A percentile compares a stretch with the other conserved stretches of the same genome.
These are phyloP conservation scores for Lipomyces oligophaga DNA, from an alignment of 805 yeast genomes.

Conservation along the genomic window DNA sequence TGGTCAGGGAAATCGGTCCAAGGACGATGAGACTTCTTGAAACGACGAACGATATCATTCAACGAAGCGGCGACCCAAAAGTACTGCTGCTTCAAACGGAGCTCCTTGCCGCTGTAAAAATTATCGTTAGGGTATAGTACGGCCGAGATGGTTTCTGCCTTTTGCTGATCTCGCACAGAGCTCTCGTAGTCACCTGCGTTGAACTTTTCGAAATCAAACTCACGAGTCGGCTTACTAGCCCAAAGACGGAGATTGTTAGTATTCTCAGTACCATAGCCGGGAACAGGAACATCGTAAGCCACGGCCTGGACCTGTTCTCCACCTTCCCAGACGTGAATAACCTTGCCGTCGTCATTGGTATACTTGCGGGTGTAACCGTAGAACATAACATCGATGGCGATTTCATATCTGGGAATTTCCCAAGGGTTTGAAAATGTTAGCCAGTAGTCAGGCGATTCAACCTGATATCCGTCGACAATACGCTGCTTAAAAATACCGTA, in stretches of 20 bases:
- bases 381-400: conserved; percentile 84
- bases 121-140: conserved; percentile 93
- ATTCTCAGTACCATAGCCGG: conserved; percentile 71
- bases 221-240: conserved; percentile 85
- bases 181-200: conserved; percentile 85
- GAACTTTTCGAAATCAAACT: conserved; percentile 86
- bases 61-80: conserved; percentile 96
- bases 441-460: conserved; percentile 95
- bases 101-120: conserved; percentile 84
- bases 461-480: conserved; percentile 88
- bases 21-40: conserved; percentile 68
- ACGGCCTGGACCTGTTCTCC: conserved; percentile 87
- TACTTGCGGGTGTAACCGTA: conserved; percentile 71
- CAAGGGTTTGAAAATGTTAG: conserved; percentile 83
- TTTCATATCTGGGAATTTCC: conserved; percentile 85
- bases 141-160: conserved; percentile 88
- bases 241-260: conserved; percentile 88
- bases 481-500: conserved; percentile 90
- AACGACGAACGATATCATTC: conserved; percentile 85
- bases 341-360: conserved; percentile 50
- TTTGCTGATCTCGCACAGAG: conserved; percentile 78
- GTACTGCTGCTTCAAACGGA: conserved; percentile 90
- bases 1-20: conserved; percentile 83
- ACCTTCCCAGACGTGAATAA: conserved; percentile 71
- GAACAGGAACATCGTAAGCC: conserved; percentile 88